Conservation (phyloP, 2,329 filamentous ascomycete genomes). For the Zarea fungicola region DNA sequence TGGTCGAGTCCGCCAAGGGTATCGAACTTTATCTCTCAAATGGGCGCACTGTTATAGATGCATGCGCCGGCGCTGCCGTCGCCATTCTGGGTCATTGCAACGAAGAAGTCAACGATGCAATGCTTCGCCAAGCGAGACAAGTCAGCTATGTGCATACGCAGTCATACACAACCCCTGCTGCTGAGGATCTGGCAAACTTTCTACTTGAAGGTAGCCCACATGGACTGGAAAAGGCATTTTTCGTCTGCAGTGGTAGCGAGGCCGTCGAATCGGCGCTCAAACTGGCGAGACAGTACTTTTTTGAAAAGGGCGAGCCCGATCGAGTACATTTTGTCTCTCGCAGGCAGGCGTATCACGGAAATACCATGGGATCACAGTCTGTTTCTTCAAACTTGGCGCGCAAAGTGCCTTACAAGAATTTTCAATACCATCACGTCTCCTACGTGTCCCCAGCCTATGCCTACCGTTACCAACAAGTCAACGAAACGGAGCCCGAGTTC, state of each 20-base stretch:
- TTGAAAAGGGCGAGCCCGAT: conserved; percentile 32
- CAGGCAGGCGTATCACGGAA: conserved; percentile 44
- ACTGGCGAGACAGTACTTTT: conserved; percentile 42
- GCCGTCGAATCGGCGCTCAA: conserved; percentile 45
- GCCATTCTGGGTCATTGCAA: conserved; percentile 59
- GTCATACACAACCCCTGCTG: conserved; percentile 20
- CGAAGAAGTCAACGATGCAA: conserved; percentile 47
- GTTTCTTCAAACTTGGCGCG: conserved; percentile 27
- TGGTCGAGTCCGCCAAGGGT: conserved; percentile 39
- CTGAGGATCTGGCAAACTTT: conserved; percentile 25
- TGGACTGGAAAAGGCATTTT: conserved; percentile 22
- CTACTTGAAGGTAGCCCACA: conserved; percentile 20
- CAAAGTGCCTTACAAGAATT: conserved; percentile 24
- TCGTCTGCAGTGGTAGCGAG: conserved; percentile 24
- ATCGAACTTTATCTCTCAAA: conserved; percentile 30
- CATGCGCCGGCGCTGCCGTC: conserved; percentile 40
- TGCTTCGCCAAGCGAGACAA: conserved; percentile 48
- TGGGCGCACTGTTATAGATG: conserved; percentile 30
- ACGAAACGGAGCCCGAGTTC: conserved; percentile 36
- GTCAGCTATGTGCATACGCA: conserved; percentile 25
- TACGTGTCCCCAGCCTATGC: conserved; percentile 22
- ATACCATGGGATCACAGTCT: conserved; percentile 41
- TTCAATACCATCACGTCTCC: conserved; percentile 21
- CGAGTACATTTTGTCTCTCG: conserved; percentile 39
- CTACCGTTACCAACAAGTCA: conserved; percentile 19